Base-by-base conservation (phyloP, 2,329 filamentous ascomycete species). In the Penicillium sp. region DNA sequence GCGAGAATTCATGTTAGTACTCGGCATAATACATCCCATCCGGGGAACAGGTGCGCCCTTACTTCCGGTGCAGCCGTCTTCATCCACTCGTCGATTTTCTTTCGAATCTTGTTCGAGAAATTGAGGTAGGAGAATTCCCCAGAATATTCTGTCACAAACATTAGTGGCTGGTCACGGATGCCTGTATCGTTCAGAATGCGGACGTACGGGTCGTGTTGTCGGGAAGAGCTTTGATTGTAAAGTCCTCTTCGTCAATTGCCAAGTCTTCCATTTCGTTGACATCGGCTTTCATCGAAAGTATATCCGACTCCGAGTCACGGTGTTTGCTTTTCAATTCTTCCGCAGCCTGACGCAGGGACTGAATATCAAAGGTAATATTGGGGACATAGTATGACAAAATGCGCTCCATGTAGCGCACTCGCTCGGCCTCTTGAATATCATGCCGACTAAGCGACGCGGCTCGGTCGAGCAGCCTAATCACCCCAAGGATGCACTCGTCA, bases 381-480 rank as follows among this genome's bases (percentile, higher is more conserved):
- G 80, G 80, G 41, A 78, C 71, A 63, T 79, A 82, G 57, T 83
- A 78, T 7, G 74, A 72, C n/a, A 83, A 70, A 41, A 83, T 75
- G 35, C 76, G 77, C 67, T 83, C 81, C 81, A 83, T 78, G 58
- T 71, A 75, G 39, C 67, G 72, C 38, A 75, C 67, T 11, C 76
- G 73, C 60, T 77, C 73, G 34, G 69, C 65, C 50, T 77, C 75
- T 17, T 69, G 64, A 38, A 76, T 67, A 17, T 76, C 74, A 69
- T 75, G 67, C 54, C 70, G 71, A 58, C 63, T 74, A 47, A 70
- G 63, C 7, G 69, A 72, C 17, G 65, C 69, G 37, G 68, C 70
- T 42, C 69, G 68, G 60, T 72, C 73, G 48, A 71, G 64, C 39
- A 73, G 63, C 41, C 70, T 73, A 51, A 10, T 35, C 5, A 51